A percentile compares a stretch with the other conserved stretches of the same genome.
Evolutionary conservation across 306 rosid species (phyloP).

Genomic region (Lathyrus sativus): DNA sequence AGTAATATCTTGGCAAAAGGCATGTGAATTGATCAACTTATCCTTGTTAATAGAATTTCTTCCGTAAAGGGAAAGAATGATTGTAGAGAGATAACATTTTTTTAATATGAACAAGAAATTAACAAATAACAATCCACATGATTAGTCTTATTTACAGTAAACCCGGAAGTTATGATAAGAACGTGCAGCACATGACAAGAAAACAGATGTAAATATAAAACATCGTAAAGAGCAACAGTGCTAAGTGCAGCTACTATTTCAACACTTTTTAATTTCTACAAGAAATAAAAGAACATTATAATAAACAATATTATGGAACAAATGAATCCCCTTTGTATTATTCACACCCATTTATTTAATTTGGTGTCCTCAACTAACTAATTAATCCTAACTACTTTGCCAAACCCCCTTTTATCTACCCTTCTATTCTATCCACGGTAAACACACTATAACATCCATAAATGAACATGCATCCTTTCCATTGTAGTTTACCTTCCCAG

Average conservation of each 20-base stretch:
- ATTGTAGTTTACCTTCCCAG: slow-evolving; percentile 75
- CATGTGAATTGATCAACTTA: not conserved
- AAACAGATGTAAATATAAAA: not conserved
- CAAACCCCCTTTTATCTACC: not conserved
- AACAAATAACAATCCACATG: slow-evolving; percentile 8
- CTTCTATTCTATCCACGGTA: slow-evolving; percentile 13
- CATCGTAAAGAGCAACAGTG: not conserved
- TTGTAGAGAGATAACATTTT: not conserved
- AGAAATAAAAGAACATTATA: not conserved
- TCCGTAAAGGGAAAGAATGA: not conserved
- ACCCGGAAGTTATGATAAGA: not conserved
- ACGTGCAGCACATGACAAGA: not conserved
- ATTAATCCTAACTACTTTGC: not conserved
- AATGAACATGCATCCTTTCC: slow-evolving; percentile 21
- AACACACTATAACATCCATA: slow-evolving; percentile 27
- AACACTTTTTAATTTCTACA: not conserved
- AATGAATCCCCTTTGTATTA: too few relatives aligned
- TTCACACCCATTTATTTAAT: not conserved
- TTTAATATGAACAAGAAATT: not conserved
- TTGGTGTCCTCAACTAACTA: not conserved
- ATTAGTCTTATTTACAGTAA: slow-evolving; percentile 12
- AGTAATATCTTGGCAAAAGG: slow-evolving; percentile 10
- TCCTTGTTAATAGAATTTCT: not conserved
- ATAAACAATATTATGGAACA: not conserved
- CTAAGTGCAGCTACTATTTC: slow-evolving; percentile 2